Base-by-base conservation (phyloP, 2,329 filamentous ascomycete species). In the Sclerotinia borealis region DNA sequence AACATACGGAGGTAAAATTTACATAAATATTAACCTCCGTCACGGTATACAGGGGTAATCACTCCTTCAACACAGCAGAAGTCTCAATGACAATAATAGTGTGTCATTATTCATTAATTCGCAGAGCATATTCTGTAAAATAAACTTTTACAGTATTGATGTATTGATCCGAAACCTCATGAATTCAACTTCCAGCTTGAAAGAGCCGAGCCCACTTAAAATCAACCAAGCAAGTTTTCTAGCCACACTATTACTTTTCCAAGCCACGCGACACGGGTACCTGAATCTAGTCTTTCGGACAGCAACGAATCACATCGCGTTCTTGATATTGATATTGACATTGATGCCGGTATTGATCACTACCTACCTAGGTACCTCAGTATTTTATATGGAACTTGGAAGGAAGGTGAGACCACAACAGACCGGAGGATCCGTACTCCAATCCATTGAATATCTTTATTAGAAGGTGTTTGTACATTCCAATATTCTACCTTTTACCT, bases 291-390 rank as follows among this genome's bases (percentile, higher is more conserved):
- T 31, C 4, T 34, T 2, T 25, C 29, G 2, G 13, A 22, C 31
- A 58, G 27, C 29, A 56, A 36, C 54, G 54, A 58, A 58, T 58
- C 54, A 58, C 15, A n/a, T 58, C 54, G 47, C 15, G 13, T 45
- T 25, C 39, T 25, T 25, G n/a, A 34, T 25, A 19, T 58, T 31
- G 25, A 56, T 19, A 34, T n/a, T n/a, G 39, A 25, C 22, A 45
- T 22, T 27, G 54, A 45, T 22, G 29, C 34, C n/a, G n/a, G n/a
- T n/a, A n/a, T n/a, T 56, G 49, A 51, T 51, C 37, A 19, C 25
- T 56, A n/a, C n/a, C n/a, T n/a, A n/a, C n/a, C n/a, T n/a, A n/a
- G n/a, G n/a, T n/a, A n/a, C n/a, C n/a, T n/a, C n/a, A n/a, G n/a
- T n/a, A 31, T 25, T 34, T 45, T 34, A n/a, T 8, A 45, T 56